Conservation (phyloP, 208 protist species). For the Novymonas esmeraldas region DNA sequence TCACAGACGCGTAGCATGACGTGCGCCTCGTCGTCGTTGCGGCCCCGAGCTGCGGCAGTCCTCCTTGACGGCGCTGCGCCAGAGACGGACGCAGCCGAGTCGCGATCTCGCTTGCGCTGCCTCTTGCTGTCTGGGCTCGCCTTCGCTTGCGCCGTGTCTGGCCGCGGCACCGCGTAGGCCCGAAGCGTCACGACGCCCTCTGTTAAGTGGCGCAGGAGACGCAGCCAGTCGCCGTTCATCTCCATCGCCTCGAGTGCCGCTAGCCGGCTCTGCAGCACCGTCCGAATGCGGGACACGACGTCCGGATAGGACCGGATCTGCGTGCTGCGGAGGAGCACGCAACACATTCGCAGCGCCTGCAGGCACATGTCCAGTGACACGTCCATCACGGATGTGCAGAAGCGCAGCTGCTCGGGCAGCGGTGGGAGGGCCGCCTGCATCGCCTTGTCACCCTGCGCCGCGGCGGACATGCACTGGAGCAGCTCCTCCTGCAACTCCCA, state of each 20-base stretch:
- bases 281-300: constrained; percentile 22
- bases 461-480: constrained; percentile 69
- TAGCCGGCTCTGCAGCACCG: constrained; percentile 47
- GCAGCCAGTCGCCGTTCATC: constrained; percentile 84
- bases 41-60: too few relatives aligned
- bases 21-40: constrained; percentile 3
- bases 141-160: background rate
- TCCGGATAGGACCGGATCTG: constrained; percentile 16
- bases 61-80: background rate
- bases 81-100: background rate
- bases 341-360: constrained; percentile 71
- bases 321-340: constrained; percentile 40
- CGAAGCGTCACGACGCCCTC: constrained; percentile 66
- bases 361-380: constrained; percentile 70
- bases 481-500: constrained; percentile 80
- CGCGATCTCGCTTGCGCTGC: constrained; percentile 14
- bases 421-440: constrained; percentile 48
- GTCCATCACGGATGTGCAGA: constrained; percentile 62
- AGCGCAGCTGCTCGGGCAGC: constrained; percentile 57
- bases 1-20: constrained; percentile 27
- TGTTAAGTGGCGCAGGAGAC: constrained; percentile 65
- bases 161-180: constrained; percentile 24
- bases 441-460: constrained; percentile 22
- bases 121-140: background rate
- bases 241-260: constrained; percentile 37